These are phyloP conservation scores for Viola pubescens DNA, from an alignment of 441 rosid species.

Conservation along the genomic window DNA sequence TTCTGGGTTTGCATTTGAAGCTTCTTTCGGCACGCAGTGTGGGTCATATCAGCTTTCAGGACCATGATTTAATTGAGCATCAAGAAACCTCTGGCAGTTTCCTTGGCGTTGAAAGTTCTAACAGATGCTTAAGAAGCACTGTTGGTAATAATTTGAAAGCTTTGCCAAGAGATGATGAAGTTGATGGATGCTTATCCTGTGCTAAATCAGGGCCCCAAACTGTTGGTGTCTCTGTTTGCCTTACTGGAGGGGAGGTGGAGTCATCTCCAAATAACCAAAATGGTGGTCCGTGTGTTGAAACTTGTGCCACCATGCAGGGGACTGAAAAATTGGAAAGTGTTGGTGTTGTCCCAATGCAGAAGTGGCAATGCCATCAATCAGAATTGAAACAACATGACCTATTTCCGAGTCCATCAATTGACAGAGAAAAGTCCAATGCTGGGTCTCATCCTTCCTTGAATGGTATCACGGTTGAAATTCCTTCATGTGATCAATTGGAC, in stretches of 20 bases:
- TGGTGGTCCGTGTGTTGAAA: slow-evolving; percentile 23
- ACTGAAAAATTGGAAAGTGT: slow-evolving; percentile 28
- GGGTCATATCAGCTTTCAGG: slow-evolving; percentile 24
- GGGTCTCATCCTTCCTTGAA: slow-evolving; percentile 29
- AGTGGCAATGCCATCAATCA: slow-evolving; percentile 21
- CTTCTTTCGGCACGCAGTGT: slow-evolving; percentile 48
- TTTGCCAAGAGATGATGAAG: slow-evolving; percentile 17
- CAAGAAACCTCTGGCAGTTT: slow-evolving; percentile 29
- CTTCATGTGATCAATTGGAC: slow-evolving; percentile 34
- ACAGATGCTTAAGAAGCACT: slow-evolving; percentile 23
- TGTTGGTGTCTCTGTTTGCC: slow-evolving; percentile 16
- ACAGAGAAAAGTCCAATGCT: slow-evolving; percentile 23
- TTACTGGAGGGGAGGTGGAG: slow-evolving; percentile 11
- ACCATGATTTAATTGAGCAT: slow-evolving; percentile 32
- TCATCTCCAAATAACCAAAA: slow-evolving; percentile 17
- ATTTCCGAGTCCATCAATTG: slow-evolving; percentile 26
- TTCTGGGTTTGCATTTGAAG: slow-evolving; percentile 54
- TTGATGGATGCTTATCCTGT: slow-evolving; percentile 17
- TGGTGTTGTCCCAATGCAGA: slow-evolving; percentile 23
- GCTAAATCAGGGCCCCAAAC: slow-evolving; percentile 23
- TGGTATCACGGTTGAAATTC: slow-evolving; percentile 54
- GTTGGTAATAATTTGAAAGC: slow-evolving; percentile 22
- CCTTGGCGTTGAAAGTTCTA: slow-evolving; percentile 27
- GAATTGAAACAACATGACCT: slow-evolving; percentile 26
- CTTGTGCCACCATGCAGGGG: slow-evolving; percentile 22